Percentiles rank a stretch among this genome's conserved stretches.
phyloP scores from a whole-genome alignment of 2,329 filamentous ascomycete genomes.

The Fusarium sterilihyphosum region DNA sequence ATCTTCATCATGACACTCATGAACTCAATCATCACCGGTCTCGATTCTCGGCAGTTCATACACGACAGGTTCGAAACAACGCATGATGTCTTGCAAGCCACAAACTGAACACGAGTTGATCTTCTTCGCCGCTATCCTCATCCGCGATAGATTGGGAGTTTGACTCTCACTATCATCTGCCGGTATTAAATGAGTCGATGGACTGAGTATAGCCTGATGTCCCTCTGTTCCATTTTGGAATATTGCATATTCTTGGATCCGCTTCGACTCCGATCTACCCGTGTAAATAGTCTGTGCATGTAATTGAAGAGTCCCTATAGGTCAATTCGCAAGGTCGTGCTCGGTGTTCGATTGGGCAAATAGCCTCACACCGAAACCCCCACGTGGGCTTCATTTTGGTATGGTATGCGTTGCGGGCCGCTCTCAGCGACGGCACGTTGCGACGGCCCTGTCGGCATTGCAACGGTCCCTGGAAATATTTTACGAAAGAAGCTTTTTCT shows the following conservation, averaged over 20 bases:
- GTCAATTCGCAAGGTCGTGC: neutral
- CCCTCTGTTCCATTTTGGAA: no score
- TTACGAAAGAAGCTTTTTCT: neutral
- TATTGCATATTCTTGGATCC: neutral
- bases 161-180: neutral
- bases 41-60: neutral
- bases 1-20: neutral
- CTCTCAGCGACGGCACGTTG: no score
- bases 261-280: neutral
- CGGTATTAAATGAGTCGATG: neutral
- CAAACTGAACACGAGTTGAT: neutral
- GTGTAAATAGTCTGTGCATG: neutral
- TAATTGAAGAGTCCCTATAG: accelerated
- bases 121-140: neutral
- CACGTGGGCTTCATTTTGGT: neutral
- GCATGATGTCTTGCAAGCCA: neutral
- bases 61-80: no score
- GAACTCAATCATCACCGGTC: neutral
- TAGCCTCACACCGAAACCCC: neutral
- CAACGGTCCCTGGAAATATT: neutral
- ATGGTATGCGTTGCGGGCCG: neutral
- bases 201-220: neutral
- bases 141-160: neutral
- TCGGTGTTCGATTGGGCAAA: neutral
- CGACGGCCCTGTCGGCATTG: no score